Evolutionary conservation across 805 yeast genomes (phyloP).

Genomic region (Cyberlindnera nakhonratchasimensis): DNA sequence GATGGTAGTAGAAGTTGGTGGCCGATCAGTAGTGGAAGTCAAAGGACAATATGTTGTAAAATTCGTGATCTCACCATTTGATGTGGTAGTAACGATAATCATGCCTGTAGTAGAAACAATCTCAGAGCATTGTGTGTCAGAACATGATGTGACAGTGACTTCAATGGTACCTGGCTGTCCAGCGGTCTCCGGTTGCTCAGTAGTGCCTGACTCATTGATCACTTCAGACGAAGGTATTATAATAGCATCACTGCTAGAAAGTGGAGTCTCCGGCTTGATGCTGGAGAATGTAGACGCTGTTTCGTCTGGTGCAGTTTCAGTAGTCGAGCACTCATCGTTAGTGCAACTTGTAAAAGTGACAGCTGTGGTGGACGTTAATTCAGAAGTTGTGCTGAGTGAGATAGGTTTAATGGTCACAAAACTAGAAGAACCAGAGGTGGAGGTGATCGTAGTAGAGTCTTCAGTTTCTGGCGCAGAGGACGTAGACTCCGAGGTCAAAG

Average conservation of each 20-base stretch:
- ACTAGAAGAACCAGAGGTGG: too few relatives aligned
- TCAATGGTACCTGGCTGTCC: background rate
- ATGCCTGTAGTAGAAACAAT: conserved; percentile 22
- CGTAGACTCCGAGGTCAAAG: too few relatives aligned
- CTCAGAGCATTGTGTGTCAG: conserved; percentile 1
- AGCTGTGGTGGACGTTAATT: background rate
- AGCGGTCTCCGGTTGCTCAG: background rate
- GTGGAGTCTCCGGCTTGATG: conserved; percentile 1
- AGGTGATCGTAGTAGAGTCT: too few relatives aligned
- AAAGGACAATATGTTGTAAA: conserved; percentile 8
- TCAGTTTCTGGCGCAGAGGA: too few relatives aligned
- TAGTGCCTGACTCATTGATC: background rate
- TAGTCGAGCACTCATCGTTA: too few relatives aligned
- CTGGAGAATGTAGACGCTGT: background rate
- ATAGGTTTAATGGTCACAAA: too few relatives aligned
- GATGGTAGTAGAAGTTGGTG: conserved; percentile 29
- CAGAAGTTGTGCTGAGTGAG: background rate
- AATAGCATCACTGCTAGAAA: background rate
- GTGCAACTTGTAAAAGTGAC: too few relatives aligned
- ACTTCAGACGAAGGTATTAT: background rate
- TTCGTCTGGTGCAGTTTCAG: too few relatives aligned
- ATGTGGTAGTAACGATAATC: conserved; percentile 29
- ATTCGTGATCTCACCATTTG: conserved; percentile 31
- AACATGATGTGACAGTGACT: background rate
- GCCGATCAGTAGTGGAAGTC: background rate